phyloP scores from a whole-genome alignment of 306 rosid species.

The Betula pendula region DNA sequence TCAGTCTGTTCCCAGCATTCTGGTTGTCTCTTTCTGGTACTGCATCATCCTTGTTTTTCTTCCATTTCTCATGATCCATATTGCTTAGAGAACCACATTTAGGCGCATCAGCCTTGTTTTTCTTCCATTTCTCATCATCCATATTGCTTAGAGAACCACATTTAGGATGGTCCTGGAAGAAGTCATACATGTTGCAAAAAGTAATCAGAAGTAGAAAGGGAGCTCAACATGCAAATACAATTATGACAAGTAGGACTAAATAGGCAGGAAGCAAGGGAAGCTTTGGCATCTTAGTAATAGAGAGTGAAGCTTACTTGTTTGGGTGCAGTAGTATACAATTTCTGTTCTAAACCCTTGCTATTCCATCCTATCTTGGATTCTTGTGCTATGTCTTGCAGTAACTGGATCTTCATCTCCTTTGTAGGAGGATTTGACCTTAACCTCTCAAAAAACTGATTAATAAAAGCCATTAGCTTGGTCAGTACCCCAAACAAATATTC shows the following conservation, averaged over 20 bases:
- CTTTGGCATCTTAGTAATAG: neutral
- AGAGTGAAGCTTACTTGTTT: slow-evolving; percentile 42
- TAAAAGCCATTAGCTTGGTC: slow-evolving; percentile 14
- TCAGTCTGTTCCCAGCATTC: slow-evolving; percentile 9
- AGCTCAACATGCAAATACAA: neutral
- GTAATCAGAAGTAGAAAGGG: no score
- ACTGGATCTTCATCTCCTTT: slow-evolving; percentile 60
- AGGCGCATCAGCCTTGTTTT: slow-evolving; percentile 21
- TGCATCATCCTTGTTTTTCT: slow-evolving; percentile 20
- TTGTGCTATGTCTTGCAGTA: slow-evolving; percentile 62
- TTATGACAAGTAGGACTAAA: neutral
- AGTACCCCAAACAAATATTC: slow-evolving; percentile 13
- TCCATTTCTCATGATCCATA: slow-evolving; percentile 14
- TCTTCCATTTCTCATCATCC: slow-evolving; percentile 17
- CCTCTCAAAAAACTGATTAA: slow-evolving; percentile 55
- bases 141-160: neutral
- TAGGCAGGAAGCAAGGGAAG: neutral
- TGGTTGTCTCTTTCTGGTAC: slow-evolving; percentile 16
- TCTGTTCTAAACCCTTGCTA: slow-evolving; percentile 54
- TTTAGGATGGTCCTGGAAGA: no score
- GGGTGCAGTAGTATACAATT: no score
- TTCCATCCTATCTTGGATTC: slow-evolving; percentile 73
- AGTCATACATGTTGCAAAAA: no score
- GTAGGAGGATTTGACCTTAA: slow-evolving; percentile 42
- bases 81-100: slow-evolving; percentile 3